Conservation (phyloP, 1,284 basidiomycete species). For the Mycosarcoma mackinlayi region DNA sequence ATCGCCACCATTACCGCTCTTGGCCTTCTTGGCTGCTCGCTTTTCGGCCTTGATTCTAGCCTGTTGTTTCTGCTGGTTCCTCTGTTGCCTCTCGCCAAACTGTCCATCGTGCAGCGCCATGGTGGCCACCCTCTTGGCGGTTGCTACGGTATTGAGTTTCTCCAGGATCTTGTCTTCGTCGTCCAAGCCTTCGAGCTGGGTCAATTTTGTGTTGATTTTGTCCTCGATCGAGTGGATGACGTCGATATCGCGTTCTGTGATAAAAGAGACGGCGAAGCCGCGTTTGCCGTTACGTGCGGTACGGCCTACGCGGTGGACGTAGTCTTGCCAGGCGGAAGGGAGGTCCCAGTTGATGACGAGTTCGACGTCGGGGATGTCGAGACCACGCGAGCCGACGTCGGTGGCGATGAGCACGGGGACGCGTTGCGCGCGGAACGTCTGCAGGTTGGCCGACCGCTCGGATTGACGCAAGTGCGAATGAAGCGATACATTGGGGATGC, state of each 20-base stretch:
- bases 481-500: constrained; percentile 85
- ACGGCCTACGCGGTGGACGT: constrained; percentile 76
- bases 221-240: constrained; percentile 84
- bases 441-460: constrained; percentile 83
- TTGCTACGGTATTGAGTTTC: constrained; percentile 85
- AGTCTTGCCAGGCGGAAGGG: constrained; percentile 75
- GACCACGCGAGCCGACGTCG: constrained; percentile 67
- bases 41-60: constrained; percentile 34
- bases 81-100: constrained; percentile 88
- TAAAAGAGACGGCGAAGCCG: constrained; percentile 91
- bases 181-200: constrained; percentile 50
- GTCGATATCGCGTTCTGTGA: constrained; percentile 92
- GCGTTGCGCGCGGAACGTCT: constrained; percentile 81
- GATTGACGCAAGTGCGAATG: constrained; percentile 93
- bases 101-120: constrained; percentile 88
- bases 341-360: constrained; percentile 98
- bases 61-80: constrained; percentile 76
- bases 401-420: constrained; percentile 65
- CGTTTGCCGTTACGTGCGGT: constrained; percentile 92
- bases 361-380: constrained; percentile 76
- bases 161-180: constrained; percentile 87
- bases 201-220: constrained; percentile 76
- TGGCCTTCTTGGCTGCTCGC: constrained; percentile 19
- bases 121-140: constrained; percentile 89
- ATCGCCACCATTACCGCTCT: background rate